A percentile compares a stretch with the other conserved stretches of the same genome.
These are phyloP conservation scores for Cytospora piceicola DNA, from an alignment of 2,329 filamentous ascomycete genomes.

Conservation along the genomic window DNA sequence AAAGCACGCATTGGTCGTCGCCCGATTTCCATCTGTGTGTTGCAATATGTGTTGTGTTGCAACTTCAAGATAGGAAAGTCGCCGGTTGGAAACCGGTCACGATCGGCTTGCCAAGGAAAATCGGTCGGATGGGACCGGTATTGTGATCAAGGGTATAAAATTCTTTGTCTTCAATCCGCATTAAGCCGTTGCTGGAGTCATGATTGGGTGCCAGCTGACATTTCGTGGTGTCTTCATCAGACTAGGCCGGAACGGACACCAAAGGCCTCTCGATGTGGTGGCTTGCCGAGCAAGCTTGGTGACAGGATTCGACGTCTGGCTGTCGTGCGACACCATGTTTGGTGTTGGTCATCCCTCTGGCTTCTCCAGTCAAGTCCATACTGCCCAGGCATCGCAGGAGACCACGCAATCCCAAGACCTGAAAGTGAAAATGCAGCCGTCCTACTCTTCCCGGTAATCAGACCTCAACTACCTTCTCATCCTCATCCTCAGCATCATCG, in stretches of 20 bases:
- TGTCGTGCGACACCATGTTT: background rate
- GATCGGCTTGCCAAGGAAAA: background rate
- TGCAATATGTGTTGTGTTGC: background rate
- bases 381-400: background rate
- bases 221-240: background rate
- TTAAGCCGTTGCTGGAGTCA: background rate
- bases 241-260: background rate
- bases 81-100: background rate
- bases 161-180: background rate
- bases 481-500: conserved; percentile 58
- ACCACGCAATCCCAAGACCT: background rate
- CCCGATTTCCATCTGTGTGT: background rate
- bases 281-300: too few relatives aligned
- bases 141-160: background rate
- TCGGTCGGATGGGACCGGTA: background rate
- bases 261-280: background rate
- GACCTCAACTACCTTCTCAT: conserved; percentile 60
- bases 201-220: background rate
- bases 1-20: background rate
- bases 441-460: conserved; percentile 34
- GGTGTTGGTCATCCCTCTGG: background rate
- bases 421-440: background rate
- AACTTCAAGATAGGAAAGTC: background rate
- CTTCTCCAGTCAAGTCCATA: background rate
- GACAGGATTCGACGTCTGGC: background rate